Percentiles rank a stretch among this genome's conserved stretches.
phyloP scores from a whole-genome alignment of 148 eudicot genomes.

The Selenicereus undatus region DNA sequence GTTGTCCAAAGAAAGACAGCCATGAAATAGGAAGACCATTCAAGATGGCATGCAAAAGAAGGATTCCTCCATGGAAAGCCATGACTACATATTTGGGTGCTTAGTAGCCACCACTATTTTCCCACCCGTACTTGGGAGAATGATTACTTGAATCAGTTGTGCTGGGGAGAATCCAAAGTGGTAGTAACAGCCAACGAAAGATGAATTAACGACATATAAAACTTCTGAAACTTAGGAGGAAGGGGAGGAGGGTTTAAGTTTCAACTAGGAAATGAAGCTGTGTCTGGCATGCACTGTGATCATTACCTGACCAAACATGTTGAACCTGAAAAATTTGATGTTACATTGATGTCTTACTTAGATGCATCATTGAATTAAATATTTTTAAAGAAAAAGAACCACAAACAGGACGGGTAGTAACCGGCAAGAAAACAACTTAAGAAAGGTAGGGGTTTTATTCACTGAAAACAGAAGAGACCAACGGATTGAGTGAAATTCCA shows the following conservation, averaged over 20 bases:
- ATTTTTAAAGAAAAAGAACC: no score
- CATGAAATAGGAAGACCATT: slow-evolving; percentile 85
- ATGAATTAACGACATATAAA: slow-evolving; percentile 3
- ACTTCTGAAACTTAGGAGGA: neutral
- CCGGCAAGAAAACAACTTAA: no score
- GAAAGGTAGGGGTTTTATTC: no score
- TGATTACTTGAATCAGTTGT: slow-evolving; percentile 78
- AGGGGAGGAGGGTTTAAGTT: no score
- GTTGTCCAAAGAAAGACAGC: slow-evolving; percentile 82
- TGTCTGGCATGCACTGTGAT: slow-evolving; percentile 13
- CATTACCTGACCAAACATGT: slow-evolving; percentile 94
- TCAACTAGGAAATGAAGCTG: neutral
- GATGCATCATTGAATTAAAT: no score
- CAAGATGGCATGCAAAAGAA: slow-evolving; percentile 68
- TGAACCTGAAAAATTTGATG: slow-evolving; percentile 65
- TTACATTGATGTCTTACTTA: neutral
- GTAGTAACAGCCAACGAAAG: slow-evolving; percentile 65
- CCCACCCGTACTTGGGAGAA: slow-evolving; percentile 88
- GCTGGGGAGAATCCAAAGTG: slow-evolving; percentile 85
- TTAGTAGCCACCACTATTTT: slow-evolving; percentile 84
- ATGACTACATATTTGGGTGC: slow-evolving; percentile 82
- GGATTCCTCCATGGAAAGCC: slow-evolving; percentile 64
- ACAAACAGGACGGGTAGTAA: no score
- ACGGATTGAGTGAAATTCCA: no score
- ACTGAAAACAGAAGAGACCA: no score